Evolutionary conservation across 108 stramenopile genomes (phyloP).

Genomic region (Mediolabrus comicus): DNA sequence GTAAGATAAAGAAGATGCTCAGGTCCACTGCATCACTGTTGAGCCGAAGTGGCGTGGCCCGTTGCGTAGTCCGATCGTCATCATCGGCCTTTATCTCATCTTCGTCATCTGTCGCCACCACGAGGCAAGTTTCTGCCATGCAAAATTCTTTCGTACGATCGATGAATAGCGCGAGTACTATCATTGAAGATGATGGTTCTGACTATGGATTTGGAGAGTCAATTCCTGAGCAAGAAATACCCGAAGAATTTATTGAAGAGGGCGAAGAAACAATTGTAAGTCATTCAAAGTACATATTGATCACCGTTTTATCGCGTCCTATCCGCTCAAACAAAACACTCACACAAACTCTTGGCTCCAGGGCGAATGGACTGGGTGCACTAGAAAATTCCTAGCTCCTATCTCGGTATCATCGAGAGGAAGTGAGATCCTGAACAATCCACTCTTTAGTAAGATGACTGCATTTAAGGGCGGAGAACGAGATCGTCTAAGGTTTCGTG

Average conservation of each 20-base stretch:
- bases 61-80: background rate
- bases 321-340: too few species aligned
- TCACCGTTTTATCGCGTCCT: too few species aligned
- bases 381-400: background rate
- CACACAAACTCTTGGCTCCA: too few species aligned
- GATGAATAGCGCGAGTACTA: background rate
- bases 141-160: background rate
- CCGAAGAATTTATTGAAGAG: background rate
- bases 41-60: background rate
- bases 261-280: background rate
- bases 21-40: background rate
- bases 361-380: background rate
- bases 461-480: conserved; percentile 88
- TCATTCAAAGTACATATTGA: too few species aligned
- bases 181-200: background rate
- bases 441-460: conserved; percentile 86
- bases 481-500: conserved; percentile 87
- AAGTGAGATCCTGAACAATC: conserved; percentile 52
- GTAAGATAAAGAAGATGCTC: background rate
- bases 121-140: background rate
- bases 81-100: background rate
- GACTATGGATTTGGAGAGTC: background rate
- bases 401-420: background rate
- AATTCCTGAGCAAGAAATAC: background rate
- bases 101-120: background rate